Evolutionary conservation across 139 green algal genomes (phyloP).

Genomic region (Chlorella ohadii): DNA sequence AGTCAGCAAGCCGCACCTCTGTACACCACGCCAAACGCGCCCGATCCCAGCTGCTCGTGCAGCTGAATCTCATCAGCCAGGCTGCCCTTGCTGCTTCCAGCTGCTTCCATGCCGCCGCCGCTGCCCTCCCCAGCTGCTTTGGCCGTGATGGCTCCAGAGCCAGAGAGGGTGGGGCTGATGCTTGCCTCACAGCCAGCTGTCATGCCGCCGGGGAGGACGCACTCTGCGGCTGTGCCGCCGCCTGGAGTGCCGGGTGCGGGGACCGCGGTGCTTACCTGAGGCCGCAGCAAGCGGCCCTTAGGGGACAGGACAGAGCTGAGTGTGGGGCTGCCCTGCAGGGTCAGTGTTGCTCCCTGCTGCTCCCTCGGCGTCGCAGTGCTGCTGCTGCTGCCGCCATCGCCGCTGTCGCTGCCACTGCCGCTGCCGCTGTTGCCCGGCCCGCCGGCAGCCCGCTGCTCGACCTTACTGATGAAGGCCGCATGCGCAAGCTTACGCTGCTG

Average conservation of each 20-base stretch:
- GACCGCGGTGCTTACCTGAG: not conserved
- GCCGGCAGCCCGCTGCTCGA: not conserved
- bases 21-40: conserved; percentile 74
- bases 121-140: not conserved
- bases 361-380: not conserved
- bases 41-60: conserved; percentile 64
- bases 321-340: not conserved
- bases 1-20: conserved; percentile 7
- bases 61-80: conserved; percentile 33
- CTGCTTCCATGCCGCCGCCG: no score
- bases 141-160: not conserved
- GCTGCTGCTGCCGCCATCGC: not conserved
- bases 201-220: no score
- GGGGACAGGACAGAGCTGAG: not conserved
- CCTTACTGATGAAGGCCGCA: not conserved
- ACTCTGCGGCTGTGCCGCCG: not conserved
- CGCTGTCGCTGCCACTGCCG: not conserved
- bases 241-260: not conserved
- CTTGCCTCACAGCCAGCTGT: not conserved
- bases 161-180: not conserved
- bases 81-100: not conserved
- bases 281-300: not conserved
- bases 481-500: not conserved
- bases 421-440: not conserved
- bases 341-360: not conserved